These are phyloP conservation scores for Candida golubevii DNA, from an alignment of 805 yeast species.

Conservation along the genomic window DNA sequence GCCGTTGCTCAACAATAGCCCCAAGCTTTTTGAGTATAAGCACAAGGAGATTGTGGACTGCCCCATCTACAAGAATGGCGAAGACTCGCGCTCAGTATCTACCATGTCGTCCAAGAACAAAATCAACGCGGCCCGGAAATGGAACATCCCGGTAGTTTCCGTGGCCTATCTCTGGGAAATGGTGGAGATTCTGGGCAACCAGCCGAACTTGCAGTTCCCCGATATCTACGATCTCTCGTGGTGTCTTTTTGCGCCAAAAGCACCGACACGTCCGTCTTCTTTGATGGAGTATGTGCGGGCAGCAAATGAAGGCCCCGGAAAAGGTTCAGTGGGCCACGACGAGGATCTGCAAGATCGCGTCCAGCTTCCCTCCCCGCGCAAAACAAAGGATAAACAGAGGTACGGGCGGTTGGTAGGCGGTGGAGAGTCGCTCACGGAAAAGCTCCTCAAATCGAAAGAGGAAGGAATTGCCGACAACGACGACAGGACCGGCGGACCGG, in stretches of 20 bases:
- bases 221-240: constrained; percentile 44
- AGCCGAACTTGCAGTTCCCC: constrained; percentile 27
- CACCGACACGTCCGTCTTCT: constrained; percentile 21
- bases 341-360: constrained; percentile 17
- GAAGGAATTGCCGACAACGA: constrained; percentile 2
- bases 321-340: not conserved
- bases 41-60: constrained; percentile 31
- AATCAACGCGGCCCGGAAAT: constrained; percentile 52
- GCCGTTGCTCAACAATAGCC: constrained; percentile 36
- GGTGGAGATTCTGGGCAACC: constrained; percentile 23
- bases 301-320: not conserved
- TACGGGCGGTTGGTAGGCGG: constrained; percentile 47
- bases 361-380: constrained; percentile 52
- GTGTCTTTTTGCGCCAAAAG: constrained; percentile 53
- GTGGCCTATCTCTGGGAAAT: constrained; percentile 52
- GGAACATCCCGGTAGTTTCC: constrained; percentile 58
- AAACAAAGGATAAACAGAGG: constrained; percentile 36
- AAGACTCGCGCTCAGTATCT: constrained; percentile 26
- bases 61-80: constrained; percentile 25
- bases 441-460: constrained; percentile 11
- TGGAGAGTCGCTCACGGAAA: constrained; percentile 15
- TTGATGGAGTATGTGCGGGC: constrained; percentile 14
- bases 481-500: constrained; percentile 2
- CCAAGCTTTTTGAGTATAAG: constrained; percentile 37
- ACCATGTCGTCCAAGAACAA: constrained; percentile 47